Evolutionary conservation across 2,329 filamentous ascomycete genomes (phyloP).

Genomic region (Juglanconis oblonga): DNA sequence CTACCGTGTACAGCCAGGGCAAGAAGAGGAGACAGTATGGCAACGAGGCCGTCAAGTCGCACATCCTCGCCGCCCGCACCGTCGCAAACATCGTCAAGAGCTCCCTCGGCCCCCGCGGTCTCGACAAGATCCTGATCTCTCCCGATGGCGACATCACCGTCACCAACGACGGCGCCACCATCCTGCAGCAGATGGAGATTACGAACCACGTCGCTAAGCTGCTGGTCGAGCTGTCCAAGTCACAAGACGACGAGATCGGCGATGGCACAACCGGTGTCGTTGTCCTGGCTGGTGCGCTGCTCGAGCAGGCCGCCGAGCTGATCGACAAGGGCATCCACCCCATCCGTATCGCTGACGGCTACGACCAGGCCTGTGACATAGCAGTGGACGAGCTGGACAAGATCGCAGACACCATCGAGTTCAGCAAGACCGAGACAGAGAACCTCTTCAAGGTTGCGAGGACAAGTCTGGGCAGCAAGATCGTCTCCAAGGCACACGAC

Average conservation of each 20-base stretch:
- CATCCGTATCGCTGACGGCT: constrained; percentile 96
- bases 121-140: constrained; percentile 99
- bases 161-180: constrained; percentile 98
- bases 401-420: constrained; percentile 89
- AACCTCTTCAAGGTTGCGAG: constrained; percentile 94
- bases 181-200: constrained; percentile 97
- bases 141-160: constrained; percentile 98
- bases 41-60: constrained; percentile 95
- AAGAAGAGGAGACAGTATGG: constrained; percentile 97
- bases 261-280: constrained; percentile 98
- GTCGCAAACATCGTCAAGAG: constrained; percentile 97
- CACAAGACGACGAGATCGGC: constrained; percentile 97
- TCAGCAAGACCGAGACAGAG: constrained; percentile 72
- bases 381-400: constrained; percentile 88
- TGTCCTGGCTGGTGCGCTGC: constrained; percentile 86
- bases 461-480: constrained; percentile 96
- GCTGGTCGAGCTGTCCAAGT: constrained; percentile 94
- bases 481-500: constrained; percentile 97
- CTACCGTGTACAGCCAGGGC: constrained; percentile 66
- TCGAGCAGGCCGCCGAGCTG: constrained; percentile 94
- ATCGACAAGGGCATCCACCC: constrained; percentile 99
- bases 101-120: constrained; percentile 88
- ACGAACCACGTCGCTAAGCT: constrained; percentile 98
- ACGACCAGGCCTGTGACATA: constrained; percentile 96
- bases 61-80: constrained; percentile 94